Base-by-base conservation (phyloP, 345 rosid genomes). In the Erucastrum elatum region DNA sequence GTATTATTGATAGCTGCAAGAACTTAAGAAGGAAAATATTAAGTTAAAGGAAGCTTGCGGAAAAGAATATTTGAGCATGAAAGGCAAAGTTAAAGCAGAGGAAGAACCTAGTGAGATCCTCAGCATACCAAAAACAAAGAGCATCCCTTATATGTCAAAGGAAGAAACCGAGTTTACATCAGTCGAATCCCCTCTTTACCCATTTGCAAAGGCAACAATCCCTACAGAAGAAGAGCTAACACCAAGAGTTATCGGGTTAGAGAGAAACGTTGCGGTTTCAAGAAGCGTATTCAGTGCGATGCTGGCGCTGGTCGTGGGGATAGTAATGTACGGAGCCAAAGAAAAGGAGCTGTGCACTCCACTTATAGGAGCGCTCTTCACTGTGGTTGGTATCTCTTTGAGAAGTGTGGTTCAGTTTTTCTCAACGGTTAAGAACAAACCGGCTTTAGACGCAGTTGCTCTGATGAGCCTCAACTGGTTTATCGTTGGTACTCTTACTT, bases 381-480 rank as follows among this genome's bases (percentile, higher is more conserved):
- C 84, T 0, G 96, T 92, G 2, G 94, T 93, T 12, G 88, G 84
- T 65, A 90, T 93, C 84, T 93, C 97, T 13, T 72, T 93, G 75
- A 86, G 29, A 77, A 93, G 91, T 44, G 93, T 90, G 60, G 80
- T 91, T 74, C 85, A 85, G 71, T 83, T 90, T 74, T 88, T 91
- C 89, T 90, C 88, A 16, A 88, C 85, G 2, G 78, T 87, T 75
- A 85, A 74, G 75, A 85, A 88, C 85, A 90, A 81, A 71, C 93
- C 91, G 29, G 92, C 93, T 66, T 87, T 88, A 30, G 93, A 94
- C 75, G 97, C 93, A 2, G 85, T 90, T 51, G 93, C 96, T 44
- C 84, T 94, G 39, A 71, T 94, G 81, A 94, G 93, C 84, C 82
- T 94, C 66, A 92, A 92, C 67, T 91, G 95, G 89, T 94, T 94